phyloP scores from a whole-genome alignment of 106 monocot species.

The Hemerocallis citrina region DNA sequence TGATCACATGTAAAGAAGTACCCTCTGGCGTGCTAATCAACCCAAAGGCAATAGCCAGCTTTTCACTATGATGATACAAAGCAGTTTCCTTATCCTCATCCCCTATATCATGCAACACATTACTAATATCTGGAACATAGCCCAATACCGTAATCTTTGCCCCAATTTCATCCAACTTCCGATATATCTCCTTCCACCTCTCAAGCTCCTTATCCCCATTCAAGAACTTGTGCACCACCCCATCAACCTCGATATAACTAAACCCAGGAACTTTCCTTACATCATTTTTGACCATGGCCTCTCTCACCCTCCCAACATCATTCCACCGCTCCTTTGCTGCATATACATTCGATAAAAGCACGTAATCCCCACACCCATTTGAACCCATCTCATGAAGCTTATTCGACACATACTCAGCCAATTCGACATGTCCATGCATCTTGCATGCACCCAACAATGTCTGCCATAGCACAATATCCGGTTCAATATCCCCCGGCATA shows the following conservation, averaged over 20 bases:
- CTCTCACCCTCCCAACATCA: conserved; percentile 69
- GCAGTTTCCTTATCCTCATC: conserved; percentile 88
- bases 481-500: conserved; percentile 34
- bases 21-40: conserved; percentile 9
- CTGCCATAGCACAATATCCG: conserved; percentile 78
- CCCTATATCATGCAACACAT: conserved; percentile 77
- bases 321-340: conserved; percentile 64
- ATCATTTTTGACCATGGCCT: conserved; percentile 48
- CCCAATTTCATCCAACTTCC: conserved; percentile 46
- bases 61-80: conserved; percentile 36
- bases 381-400: conserved; percentile 60
- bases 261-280: conserved; percentile 75
- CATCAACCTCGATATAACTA: conserved; percentile 54
- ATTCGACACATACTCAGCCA: conserved; percentile 53
- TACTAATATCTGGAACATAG: conserved; percentile 45
- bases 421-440: conserved; percentile 41
- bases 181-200: conserved; percentile 56
- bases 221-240: conserved; percentile 50
- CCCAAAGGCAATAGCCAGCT: conserved; percentile 23
- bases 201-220: conserved; percentile 61
- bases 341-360: conserved; percentile 83
- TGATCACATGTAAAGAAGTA: conserved; percentile 10
- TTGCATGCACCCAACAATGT: conserved; percentile 78
- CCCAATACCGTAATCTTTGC: conserved; percentile 47
- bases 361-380: conserved; percentile 62